phyloP scores from a whole-genome alignment of 257 asterid species.

The Sherardia arvensis region DNA sequence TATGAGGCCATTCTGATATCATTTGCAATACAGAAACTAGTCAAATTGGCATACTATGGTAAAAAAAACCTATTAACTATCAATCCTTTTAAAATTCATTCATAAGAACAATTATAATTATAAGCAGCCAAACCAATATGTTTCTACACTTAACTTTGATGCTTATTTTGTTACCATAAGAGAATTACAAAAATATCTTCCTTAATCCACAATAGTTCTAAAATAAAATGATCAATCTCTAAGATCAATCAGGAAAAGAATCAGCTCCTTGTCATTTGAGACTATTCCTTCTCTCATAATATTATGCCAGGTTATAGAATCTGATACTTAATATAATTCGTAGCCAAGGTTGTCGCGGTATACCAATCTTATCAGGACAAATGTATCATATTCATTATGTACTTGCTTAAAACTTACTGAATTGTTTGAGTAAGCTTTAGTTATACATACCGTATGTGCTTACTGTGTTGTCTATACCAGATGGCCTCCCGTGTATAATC shows the following conservation, averaged over 20 bases:
- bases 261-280: not conserved
- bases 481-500: conserved; percentile 95
- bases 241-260: not conserved
- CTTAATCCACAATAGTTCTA: not conserved
- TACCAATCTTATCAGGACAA: not conserved
- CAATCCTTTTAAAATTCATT: not conserved
- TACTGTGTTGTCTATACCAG: conserved; percentile 96
- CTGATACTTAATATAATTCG: not conserved
- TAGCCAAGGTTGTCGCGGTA: not conserved
- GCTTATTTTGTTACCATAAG: no score
- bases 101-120: not conserved
- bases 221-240: not conserved
- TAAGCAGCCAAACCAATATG: not conserved
- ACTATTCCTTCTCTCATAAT: not conserved
- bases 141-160: not conserved
- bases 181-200: conserved; percentile 1
- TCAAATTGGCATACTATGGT: no score
- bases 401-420: not conserved
- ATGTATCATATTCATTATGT: not conserved
- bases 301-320: no score
- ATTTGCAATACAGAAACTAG: not conserved
- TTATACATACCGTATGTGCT: conserved; percentile 84
- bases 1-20: not conserved
- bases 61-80: not conserved
- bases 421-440: not conserved